Base-by-base conservation (phyloP, 495 filamentous ascomycete species). In the Acidomyces sp. region DNA sequence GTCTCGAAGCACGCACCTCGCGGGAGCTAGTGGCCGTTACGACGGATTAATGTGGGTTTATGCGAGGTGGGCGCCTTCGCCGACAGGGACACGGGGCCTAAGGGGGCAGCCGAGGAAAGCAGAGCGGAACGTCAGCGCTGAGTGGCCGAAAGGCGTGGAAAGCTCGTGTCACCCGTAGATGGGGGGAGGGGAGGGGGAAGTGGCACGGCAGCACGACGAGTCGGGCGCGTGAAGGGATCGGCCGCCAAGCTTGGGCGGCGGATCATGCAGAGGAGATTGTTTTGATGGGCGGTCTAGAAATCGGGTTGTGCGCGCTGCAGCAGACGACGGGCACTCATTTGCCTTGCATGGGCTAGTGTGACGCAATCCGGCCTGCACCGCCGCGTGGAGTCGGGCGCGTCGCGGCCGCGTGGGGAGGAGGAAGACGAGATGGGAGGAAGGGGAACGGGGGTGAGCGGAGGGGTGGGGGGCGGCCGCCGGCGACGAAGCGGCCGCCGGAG, bases 321-420 rank as follows among this genome's bases (percentile, higher is more conserved):
- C 26, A 28, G 13, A 28, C 26, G 26, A 17, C 7, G 19, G 12
- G 4, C 13, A 27, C 15, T 35, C 33, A 43, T 43, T 43, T 43
- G 33, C 41, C 41, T 31, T 37, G 41, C 41, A 36, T 43, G 6
- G 24, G 28, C 33, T 43, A 43, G 39, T 21, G 11, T 32, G 39
- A 19, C 34, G 34, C 15, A 19, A 6, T 20, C 34, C 16, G 34
- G 6, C 31, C 13, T 28, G 26, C n/a, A n/a, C n/a, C n/a, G n/a
- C n/a, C 7, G 7, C 26, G 26, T 28, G 7, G 26, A 28, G 7
- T 13, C 26, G 26, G 26, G 7, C 7, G 26, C 13, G 26, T 28
- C 13, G 31, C 15, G n/a, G n/a, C n/a, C n/a, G n/a, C n/a, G n/a
- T n/a, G n/a, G n/a, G n/a, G n/a, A n/a, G n/a, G n/a, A n/a, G n/a